These are phyloP conservation scores for Plasmopara muralis DNA, from an alignment of 352 stramenopile species.

Conservation along the genomic window DNA sequence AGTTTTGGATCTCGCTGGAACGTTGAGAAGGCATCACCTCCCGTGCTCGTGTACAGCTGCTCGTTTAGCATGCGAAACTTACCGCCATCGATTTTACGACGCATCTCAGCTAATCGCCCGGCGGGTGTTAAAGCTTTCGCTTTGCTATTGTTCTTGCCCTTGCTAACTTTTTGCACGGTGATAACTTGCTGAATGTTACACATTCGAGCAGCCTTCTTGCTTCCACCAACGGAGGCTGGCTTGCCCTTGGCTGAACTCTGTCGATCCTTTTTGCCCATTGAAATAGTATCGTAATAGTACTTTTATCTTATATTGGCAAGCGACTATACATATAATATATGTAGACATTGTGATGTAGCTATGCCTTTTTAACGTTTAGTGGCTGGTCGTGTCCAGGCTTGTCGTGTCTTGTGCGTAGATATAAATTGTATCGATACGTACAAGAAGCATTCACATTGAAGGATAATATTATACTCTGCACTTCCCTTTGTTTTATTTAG, in stretches of 20 bases:
- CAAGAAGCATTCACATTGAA: no score
- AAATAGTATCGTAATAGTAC: background rate
- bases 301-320: no score
- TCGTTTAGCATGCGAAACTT: constrained; percentile 99
- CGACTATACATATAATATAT: no score
- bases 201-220: constrained; percentile 22
- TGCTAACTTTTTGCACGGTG: constrained; percentile 14
- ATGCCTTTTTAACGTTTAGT: no score
- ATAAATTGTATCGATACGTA: no score
- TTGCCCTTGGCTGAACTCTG: constrained; percentile 20
- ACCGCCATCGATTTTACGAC: constrained; percentile 86
- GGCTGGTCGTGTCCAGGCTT: no score
- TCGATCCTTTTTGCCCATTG: constrained; percentile 25
- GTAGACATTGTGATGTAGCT: no score
- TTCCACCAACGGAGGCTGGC: constrained; percentile 5
- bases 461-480: no score
- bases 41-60: constrained; percentile 96
- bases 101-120: constrained; percentile 68
- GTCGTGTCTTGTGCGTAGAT: no score
- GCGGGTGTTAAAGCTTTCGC: constrained; percentile 16
- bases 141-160: constrained; percentile 15
- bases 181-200: constrained; percentile 18
- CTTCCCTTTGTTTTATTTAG: no score
- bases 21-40: constrained; percentile 79
- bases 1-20: constrained; percentile 93